phyloP scores from a whole-genome alignment of 148 eudicot species.

The Silene conica region DNA sequence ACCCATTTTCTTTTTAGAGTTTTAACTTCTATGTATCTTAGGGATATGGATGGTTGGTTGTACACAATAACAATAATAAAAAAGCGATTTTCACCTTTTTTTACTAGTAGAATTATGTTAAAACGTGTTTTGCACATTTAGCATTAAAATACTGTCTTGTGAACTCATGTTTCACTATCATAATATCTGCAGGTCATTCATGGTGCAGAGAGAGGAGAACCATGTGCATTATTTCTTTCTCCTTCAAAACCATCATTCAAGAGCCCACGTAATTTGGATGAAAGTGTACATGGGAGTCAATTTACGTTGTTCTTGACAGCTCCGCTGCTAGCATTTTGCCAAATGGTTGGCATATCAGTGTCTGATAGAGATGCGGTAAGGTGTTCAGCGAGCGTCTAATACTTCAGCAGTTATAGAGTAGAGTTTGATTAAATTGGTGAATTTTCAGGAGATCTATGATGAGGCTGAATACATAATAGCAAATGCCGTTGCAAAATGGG shows the following conservation, averaged over 20 bases:
- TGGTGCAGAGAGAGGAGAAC: constrained; percentile 93
- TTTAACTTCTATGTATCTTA: neutral
- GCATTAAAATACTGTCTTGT: neutral
- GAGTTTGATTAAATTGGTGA: neutral
- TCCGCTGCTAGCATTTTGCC: constrained; percentile 91
- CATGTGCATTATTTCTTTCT: constrained; percentile 75
- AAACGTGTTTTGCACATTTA: neutral
- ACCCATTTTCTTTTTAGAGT: neutral
- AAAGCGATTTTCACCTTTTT: neutral
- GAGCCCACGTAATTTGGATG: constrained; percentile 40
- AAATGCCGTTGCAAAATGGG: constrained; percentile 77
- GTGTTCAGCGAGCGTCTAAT: neutral
- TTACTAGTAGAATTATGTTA: too few relatives aligned
- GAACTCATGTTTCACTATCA: constrained; percentile 13
- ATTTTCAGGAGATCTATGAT: constrained; percentile 55
- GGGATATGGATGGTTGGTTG: neutral
- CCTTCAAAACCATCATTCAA: constrained; percentile 63
- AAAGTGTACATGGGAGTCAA: constrained; percentile 64
- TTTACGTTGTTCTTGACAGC: constrained; percentile 85
- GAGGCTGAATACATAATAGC: constrained; percentile 71
- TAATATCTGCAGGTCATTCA: constrained; percentile 65
- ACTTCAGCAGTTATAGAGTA: neutral
- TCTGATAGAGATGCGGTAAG: constrained; percentile 54
- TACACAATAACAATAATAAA: neutral
- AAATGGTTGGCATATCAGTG: constrained; percentile 60